These are phyloP conservation scores for Amoebophrya sp. DNA, from an alignment of 169 alveolate species.

Conservation along the genomic window DNA sequence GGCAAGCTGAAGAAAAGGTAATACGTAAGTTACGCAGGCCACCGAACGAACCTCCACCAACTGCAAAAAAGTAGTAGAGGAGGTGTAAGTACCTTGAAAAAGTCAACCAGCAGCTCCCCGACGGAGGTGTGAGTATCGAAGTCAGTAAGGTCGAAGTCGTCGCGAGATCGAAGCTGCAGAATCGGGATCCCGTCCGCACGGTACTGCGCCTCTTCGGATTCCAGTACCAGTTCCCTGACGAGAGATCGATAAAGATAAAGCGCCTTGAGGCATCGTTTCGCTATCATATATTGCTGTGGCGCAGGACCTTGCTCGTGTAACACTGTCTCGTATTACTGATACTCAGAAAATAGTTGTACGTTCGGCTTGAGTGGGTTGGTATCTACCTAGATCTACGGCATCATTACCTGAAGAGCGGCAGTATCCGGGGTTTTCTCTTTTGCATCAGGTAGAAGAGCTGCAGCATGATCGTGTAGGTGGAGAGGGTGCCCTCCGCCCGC, in stretches of 20 bases:
- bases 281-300: not conserved
- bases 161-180: no score
- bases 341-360: not conserved
- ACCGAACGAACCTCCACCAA: not conserved
- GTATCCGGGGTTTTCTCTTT: conserved; percentile 38
- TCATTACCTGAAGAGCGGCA: conserved; percentile 41
- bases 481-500: conserved; percentile 45
- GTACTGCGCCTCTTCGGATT: no score
- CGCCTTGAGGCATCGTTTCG: not conserved
- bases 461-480: conserved; percentile 48
- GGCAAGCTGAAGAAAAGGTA: no score
- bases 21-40: no score
- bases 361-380: not conserved
- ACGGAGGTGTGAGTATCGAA: not conserved
- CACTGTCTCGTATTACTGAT: not conserved
- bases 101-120: not conserved
- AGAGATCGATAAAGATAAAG: no score
- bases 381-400: not conserved
- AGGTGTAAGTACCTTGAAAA: no score
- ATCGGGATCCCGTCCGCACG: no score
- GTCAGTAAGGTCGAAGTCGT: not conserved
- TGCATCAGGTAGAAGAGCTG: conserved; percentile 44
- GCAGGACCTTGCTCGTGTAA: not conserved
- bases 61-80: not conserved
- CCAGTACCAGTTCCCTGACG: no score